These are phyloP conservation scores for Telopea speciosissima DNA, from an alignment of 177 flowering plant species.

Conservation along the genomic window DNA sequence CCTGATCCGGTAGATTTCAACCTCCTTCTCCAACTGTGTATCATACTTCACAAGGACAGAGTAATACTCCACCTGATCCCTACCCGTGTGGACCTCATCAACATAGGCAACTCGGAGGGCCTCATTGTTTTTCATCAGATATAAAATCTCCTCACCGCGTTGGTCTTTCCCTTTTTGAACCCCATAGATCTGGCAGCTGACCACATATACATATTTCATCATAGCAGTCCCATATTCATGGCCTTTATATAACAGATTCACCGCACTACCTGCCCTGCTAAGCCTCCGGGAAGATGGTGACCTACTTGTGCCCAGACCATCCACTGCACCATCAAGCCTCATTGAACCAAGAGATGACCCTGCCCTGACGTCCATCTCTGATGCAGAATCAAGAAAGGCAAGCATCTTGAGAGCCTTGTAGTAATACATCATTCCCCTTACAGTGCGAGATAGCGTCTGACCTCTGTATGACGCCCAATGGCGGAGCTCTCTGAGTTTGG, in stretches of 20 bases:
- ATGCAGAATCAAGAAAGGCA: constrained; percentile 82
- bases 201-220: constrained; percentile 90
- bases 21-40: constrained; percentile 65
- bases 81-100: constrained; percentile 62
- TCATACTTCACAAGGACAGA: constrained; percentile 95
- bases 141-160: constrained; percentile 76
- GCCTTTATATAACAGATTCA: constrained; percentile 63
- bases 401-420: constrained; percentile 86
- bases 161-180: constrained; percentile 67
- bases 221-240: constrained; percentile 70
- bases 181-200: constrained; percentile 89
- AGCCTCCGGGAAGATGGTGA: constrained; percentile 33
- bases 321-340: constrained; percentile 21
- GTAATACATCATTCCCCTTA: constrained; percentile 98
- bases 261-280: constrained; percentile 46
- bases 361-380: constrained; percentile 71
- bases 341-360: constrained; percentile 53
- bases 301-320: constrained; percentile 24
- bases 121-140: constrained; percentile 77
- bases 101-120: constrained; percentile 97
- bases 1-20: constrained; percentile 76
- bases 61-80: constrained; percentile 61
- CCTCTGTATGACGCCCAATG: constrained; percentile 98
- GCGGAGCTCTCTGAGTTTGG: constrained; percentile 64
- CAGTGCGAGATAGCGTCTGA: constrained; percentile 90